Conservation (phyloP, 306 rosid species). For the Lotus japonicus region DNA sequence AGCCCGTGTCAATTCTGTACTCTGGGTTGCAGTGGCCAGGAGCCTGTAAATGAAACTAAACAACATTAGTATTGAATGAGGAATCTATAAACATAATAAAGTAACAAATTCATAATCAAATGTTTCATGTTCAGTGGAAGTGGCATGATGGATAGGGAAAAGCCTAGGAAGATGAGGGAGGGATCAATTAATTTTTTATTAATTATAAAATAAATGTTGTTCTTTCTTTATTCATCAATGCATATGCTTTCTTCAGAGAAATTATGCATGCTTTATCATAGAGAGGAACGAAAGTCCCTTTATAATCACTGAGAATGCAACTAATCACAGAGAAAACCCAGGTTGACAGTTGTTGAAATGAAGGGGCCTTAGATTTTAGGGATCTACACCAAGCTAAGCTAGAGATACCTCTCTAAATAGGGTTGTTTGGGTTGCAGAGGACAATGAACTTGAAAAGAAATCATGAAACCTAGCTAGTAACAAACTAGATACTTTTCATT, state of each 20-base stretch:
- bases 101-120: background rate
- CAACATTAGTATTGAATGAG: too few relatives aligned
- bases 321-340: slow-evolving; percentile 17
- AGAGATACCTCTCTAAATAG: background rate
- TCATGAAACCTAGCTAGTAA: slow-evolving; percentile 28
- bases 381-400: slow-evolving; percentile 21
- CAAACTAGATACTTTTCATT: background rate
- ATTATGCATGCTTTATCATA: slow-evolving; percentile 23
- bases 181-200: too few relatives aligned
- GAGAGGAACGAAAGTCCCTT: slow-evolving; percentile 24
- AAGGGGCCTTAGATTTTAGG: slow-evolving; percentile 28
- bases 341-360: slow-evolving; percentile 41
- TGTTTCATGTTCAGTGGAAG: background rate
- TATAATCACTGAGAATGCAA: slow-evolving; percentile 42
- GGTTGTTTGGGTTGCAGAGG: slow-evolving; percentile 27
- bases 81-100: too few relatives aligned
- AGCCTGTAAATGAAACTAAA: slow-evolving; percentile 27
- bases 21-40: slow-evolving; percentile 46
- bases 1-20: slow-evolving; percentile 57
- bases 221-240: background rate
- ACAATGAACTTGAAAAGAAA: slow-evolving; percentile 43
- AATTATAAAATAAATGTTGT: background rate
- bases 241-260: background rate
- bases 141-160: too few relatives aligned
- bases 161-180: too few relatives aligned